Percentiles rank a stretch among this genome's conserved stretches.
These are phyloP conservation scores for Catenaria anguillulae DNA, from an alignment of 371 early-diverging fungal genomes.

Conservation along the genomic window DNA sequence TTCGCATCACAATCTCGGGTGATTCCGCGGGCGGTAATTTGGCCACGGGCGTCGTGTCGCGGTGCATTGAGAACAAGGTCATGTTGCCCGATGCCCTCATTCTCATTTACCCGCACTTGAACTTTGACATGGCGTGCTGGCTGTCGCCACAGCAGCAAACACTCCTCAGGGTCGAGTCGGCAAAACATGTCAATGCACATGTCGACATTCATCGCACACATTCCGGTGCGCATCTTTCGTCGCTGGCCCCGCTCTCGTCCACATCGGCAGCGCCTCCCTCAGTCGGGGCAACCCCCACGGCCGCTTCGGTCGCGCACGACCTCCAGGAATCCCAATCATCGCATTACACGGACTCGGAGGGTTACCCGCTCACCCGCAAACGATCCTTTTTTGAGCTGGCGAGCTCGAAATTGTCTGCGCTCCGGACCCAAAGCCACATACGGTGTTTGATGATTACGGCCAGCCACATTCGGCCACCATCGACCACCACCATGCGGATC, in stretches of 20 bases:
- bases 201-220: not conserved
- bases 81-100: slow-evolving; percentile 55
- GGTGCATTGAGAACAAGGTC: slow-evolving; percentile 44
- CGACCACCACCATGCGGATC: not conserved
- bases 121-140: slow-evolving; percentile 82
- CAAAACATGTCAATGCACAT: slow-evolving; percentile 13
- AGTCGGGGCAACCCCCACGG: too few relatives aligned
- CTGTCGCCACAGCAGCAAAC: slow-evolving; percentile 54
- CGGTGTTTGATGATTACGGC: slow-evolving; percentile 6
- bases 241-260: too few relatives aligned
- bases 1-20: slow-evolving; percentile 56
- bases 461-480: not conserved
- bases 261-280: too few relatives aligned
- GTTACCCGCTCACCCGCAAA: too few relatives aligned
- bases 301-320: too few relatives aligned
- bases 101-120: slow-evolving; percentile 74
- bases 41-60: slow-evolving; percentile 46
- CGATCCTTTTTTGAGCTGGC: not conserved
- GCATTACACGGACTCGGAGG: too few relatives aligned
- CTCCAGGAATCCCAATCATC: too few relatives aligned
- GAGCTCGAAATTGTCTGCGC: not conserved
- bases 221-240: too few relatives aligned
- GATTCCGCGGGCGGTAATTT: slow-evolving; percentile 92
- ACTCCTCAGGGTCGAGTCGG: slow-evolving; percentile 45
- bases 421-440: slow-evolving; percentile 7